These are phyloP conservation scores for Crithidia mellificae DNA, from an alignment of 208 protist genomes.

Conservation along the genomic window DNA sequence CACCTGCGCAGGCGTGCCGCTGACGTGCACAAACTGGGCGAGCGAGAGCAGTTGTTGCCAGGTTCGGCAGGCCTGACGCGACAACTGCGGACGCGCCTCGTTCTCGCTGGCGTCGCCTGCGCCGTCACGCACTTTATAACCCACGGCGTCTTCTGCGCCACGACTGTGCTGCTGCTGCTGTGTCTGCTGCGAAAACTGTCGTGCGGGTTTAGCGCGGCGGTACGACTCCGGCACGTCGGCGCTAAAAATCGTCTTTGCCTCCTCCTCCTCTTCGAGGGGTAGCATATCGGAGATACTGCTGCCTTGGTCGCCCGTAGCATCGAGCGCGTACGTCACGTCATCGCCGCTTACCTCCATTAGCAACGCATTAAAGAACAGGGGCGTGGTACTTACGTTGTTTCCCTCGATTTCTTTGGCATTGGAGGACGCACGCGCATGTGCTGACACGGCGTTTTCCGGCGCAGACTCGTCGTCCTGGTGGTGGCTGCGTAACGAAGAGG, in stretches of 20 bases:
- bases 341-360: constrained; percentile 27
- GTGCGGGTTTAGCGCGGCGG: not conserved
- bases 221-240: constrained; percentile 16
- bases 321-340: constrained; percentile 16
- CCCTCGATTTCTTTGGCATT: too few relatives aligned
- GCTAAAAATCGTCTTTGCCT: constrained; percentile 15
- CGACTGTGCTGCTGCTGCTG: not conserved
- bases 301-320: not conserved
- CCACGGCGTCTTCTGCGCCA: not conserved
- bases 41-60: constrained; percentile 45
- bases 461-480: too few relatives aligned
- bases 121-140: too few relatives aligned
- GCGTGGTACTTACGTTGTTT: not conserved
- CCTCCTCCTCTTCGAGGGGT: constrained; percentile 16
- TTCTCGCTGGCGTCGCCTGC: too few relatives aligned
- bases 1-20: constrained; percentile 38
- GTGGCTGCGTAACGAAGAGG: not conserved
- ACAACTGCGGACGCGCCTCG: not conserved
- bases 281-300: constrained; percentile 7
- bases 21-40: constrained; percentile 48
- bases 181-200: not conserved
- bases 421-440: too few relatives aligned
- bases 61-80: constrained; percentile 15
- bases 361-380: constrained; percentile 21
- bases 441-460: too few relatives aligned